Evolutionary conservation across 495 filamentous ascomycete species (phyloP).

Genomic region (Ascobolus immersus): DNA sequence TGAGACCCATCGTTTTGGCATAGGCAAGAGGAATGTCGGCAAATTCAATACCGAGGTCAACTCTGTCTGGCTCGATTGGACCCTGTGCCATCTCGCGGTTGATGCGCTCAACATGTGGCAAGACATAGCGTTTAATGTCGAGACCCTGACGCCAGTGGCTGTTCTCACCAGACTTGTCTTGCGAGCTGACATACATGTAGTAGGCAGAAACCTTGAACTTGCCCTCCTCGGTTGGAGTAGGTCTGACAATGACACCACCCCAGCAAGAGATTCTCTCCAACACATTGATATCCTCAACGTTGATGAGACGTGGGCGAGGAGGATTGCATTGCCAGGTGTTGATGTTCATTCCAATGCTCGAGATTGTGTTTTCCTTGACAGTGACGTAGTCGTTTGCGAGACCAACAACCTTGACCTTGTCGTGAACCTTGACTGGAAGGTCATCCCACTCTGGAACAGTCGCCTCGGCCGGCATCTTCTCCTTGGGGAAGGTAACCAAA

Average conservation of each 20-base stretch:
- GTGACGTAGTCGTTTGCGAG: constrained; percentile 13
- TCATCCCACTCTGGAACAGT: constrained; percentile 15
- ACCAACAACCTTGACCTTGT: constrained; percentile 14
- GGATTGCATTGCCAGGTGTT: constrained; percentile 17
- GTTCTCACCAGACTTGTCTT: constrained; percentile 15
- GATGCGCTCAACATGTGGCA: constrained; percentile 13
- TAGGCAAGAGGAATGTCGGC: constrained; percentile 17
- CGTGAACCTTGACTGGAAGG: constrained; percentile 15
- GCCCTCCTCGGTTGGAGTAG: constrained; percentile 8
- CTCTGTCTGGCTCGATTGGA: constrained; percentile 7
- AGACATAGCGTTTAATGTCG: constrained; percentile 14
- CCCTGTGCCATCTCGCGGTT: constrained; percentile 7
- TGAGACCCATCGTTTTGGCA: constrained; percentile 15
- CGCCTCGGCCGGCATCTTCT: constrained; percentile 11
- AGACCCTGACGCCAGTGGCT: constrained; percentile 15
- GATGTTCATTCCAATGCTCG: constrained; percentile 15
- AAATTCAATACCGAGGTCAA: constrained; percentile 16
- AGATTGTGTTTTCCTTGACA: constrained; percentile 15
- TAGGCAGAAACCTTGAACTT: constrained; percentile 14
- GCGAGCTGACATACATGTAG: constrained; percentile 16
- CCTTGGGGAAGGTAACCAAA: constrained; percentile 14
- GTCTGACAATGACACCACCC: constrained; percentile 15
- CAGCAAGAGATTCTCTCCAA: constrained; percentile 13
- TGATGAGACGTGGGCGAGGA: constrained; percentile 14
- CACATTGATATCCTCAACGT: constrained; percentile 16